Evolutionary conservation across 2,329 filamentous ascomycete genomes (phyloP).

Genomic region (Trichoderma asperellum): DNA sequence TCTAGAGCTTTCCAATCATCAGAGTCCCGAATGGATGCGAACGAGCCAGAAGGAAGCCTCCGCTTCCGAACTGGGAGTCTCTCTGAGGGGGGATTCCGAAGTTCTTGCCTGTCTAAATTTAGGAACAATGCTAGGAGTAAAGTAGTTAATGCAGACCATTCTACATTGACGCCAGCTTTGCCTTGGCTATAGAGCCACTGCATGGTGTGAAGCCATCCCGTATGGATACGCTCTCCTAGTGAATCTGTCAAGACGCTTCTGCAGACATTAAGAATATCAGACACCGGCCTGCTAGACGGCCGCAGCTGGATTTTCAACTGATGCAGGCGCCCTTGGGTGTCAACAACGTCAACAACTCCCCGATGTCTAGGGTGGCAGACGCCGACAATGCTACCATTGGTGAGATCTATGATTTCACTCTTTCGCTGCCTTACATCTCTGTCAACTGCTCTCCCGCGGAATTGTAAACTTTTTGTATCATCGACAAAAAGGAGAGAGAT

Average conservation of each 20-base stretch:
- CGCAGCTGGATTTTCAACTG: conserved; percentile 70
- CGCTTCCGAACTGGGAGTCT: conserved; percentile 40
- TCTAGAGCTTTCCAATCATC: conserved; percentile 56
- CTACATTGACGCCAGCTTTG: conserved; percentile 54
- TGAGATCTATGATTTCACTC: conserved; percentile 51
- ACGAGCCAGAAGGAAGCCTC: conserved; percentile 43
- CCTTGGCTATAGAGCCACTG: conserved; percentile 65
- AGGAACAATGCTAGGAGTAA: conserved; percentile 68
- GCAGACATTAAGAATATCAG: conserved; percentile 63
- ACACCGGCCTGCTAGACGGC: conserved; percentile 65
- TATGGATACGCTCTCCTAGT: conserved; percentile 63
- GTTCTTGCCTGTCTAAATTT: conserved; percentile 54
- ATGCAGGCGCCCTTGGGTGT: conserved; percentile 64
- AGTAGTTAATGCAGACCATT: conserved; percentile 72
- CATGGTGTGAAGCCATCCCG: conserved; percentile 74
- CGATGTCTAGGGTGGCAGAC: conserved; percentile 61
- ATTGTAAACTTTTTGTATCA: conserved; percentile 63
- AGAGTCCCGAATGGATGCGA: conserved; percentile 43
- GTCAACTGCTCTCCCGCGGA: conserved; percentile 55
- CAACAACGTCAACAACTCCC: conserved; percentile 68
- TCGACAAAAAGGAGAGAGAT: conserved; percentile 64
- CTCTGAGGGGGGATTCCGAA: conserved; percentile 34
- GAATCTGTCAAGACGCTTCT: conserved; percentile 65
- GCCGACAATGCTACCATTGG: conserved; percentile 53
- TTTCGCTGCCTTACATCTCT: conserved; percentile 56